Evolutionary conservation across 2,329 filamentous ascomycete species (phyloP), one percentile per base, ranked within the genome.

Genomic region (Penicillium glabrum): DNA sequence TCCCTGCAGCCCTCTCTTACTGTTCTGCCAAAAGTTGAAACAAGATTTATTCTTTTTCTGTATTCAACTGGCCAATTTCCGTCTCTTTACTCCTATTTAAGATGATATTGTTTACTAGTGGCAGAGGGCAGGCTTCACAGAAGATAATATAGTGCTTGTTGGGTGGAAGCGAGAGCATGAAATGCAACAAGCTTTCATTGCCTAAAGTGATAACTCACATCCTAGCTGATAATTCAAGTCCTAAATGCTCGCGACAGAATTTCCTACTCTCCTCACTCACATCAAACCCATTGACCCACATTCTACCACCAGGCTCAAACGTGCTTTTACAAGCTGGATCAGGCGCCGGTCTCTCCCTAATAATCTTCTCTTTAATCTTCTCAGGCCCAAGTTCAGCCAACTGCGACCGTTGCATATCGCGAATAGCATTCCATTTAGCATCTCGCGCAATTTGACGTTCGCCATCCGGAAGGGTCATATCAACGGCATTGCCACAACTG

Each of bases 221-320:
- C 26, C 26, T 26, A 26, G 26, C 26, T 26, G 26, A 26, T 26
- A 26, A 8, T 8, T 26, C 26, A 26, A 31, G 5, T 46, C 43
- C 43, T 14, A 54, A 10, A 49, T 54, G 44, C 31, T 54, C 52
- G 16, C 52, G 23, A 48, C 52, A 54, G 19, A 43, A 54, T 24
- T 44, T 54, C 23, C 33, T 37, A 35, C 52, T 54, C 21, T 54
- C 52, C 45, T 54, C 52, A 33, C n/a, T 50, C 13, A 50, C 39
- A 46, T 50, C 53, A 54, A 27, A 54, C 27, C 53, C 53, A 44
- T 49, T 31, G 14, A 44, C 37, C 53, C 53, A 54, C 53, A 54
- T 50, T 35, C 46, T 31, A 51, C 53, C 53, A 23, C 46, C 53
- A 44, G 53, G 53, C 46, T 54, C 52, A 23, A 54, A 49, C n/a